Conservation (phyloP, 805 yeast species). For the Isabelozyma pseudorhagii region DNA sequence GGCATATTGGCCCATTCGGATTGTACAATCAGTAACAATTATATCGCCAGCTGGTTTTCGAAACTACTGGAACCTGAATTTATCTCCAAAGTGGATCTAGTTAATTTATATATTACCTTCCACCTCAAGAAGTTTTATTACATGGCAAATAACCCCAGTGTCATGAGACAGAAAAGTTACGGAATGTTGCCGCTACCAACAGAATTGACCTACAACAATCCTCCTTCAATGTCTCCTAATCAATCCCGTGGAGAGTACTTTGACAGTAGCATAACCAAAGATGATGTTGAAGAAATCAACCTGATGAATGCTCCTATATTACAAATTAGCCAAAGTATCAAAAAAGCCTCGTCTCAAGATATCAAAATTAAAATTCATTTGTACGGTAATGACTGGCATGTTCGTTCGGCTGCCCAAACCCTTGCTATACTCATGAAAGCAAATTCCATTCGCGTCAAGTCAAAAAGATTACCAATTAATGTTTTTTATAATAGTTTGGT, state of each 20-base stretch:
- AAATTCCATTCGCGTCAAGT: slow-evolving; percentile 33
- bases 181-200: background rate
- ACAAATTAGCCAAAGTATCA: slow-evolving; percentile 2
- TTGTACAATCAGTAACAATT: slow-evolving; percentile 30
- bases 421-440: slow-evolving; percentile 56
- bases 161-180: slow-evolving; percentile 6
- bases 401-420: slow-evolving; percentile 61
- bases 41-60: slow-evolving; percentile 56
- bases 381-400: slow-evolving; percentile 82
- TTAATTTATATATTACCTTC: slow-evolving; percentile 77
- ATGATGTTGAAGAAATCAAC: slow-evolving; percentile 9
- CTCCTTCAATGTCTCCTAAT: background rate
- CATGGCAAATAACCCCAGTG: slow-evolving; percentile 26
- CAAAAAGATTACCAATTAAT: slow-evolving; percentile 27
- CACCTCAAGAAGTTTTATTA: slow-evolving; percentile 58
- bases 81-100: slow-evolving; percentile 53
- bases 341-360: slow-evolving; percentile 10
- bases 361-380: slow-evolving; percentile 48
- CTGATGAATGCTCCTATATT: slow-evolving; percentile 5
- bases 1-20: slow-evolving; percentile 63
- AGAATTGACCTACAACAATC: background rate
- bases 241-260: slow-evolving; percentile 14
- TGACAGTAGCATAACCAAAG: slow-evolving; percentile 18
- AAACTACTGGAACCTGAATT: slow-evolving; percentile 43
- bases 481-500: slow-evolving; percentile 75